Evolutionary conservation across 176 grass and related monocot genomes (phyloP).

Genomic region (Elymus sibiricus): DNA sequence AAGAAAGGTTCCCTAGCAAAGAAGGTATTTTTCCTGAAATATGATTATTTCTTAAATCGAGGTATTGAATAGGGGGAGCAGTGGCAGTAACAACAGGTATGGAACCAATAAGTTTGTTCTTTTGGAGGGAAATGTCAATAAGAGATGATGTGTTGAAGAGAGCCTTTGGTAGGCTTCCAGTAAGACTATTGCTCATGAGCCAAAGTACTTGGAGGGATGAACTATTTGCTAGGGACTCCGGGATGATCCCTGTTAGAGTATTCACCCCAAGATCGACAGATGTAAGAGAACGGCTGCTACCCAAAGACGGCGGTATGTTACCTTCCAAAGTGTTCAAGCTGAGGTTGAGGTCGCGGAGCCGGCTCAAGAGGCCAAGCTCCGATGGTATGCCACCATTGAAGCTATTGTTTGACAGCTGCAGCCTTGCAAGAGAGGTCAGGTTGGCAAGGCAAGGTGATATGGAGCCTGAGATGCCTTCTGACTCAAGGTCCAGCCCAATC

Average conservation of each 20-base stretch:
- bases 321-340: constrained; percentile 54
- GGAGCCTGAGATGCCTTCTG: constrained; percentile 21
- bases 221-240: constrained; percentile 29
- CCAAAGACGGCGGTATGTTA: constrained; percentile 16
- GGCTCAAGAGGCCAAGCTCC: constrained; percentile 26
- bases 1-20: constrained; percentile 38
- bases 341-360: constrained; percentile 46
- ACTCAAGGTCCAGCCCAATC: constrained; percentile 18
- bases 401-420: constrained; percentile 44
- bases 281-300: constrained; percentile 19
- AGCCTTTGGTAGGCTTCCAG: constrained; percentile 25
- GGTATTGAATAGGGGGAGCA: neutral
- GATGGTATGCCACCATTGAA: constrained; percentile 37
- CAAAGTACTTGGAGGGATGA: neutral
- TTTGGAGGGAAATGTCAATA: neutral
- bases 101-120: constrained; percentile 24
- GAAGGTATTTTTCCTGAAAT: constrained; percentile 37
- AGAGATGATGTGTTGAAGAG: constrained; percentile 40
- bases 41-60: neutral
- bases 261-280: constrained; percentile 26
- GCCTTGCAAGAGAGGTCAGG: constrained; percentile 25
- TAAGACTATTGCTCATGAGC: constrained; percentile 30
- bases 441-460: constrained; percentile 38
- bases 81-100: constrained; percentile 17
- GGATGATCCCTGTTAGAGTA: constrained; percentile 26